phyloP scores from a whole-genome alignment of 192 early-diverging fungal genomes.

The Gigaspora rosea region DNA sequence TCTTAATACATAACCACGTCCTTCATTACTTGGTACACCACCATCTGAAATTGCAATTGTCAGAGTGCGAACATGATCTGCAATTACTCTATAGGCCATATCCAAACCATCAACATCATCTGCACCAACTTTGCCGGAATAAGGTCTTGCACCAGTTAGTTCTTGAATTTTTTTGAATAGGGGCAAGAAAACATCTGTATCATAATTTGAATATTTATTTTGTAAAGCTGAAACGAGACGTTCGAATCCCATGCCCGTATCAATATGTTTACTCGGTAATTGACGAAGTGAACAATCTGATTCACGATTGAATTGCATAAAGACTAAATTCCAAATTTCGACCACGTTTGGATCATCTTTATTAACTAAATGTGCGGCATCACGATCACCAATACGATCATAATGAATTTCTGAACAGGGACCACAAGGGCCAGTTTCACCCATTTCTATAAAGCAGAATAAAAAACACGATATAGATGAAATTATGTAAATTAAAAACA shows the following conservation, averaged over 20 bases:
- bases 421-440: constrained; percentile 95
- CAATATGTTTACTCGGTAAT: constrained; percentile 95
- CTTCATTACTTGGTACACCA: constrained; percentile 95
- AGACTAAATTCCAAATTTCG: constrained; percentile 99
- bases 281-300: constrained; percentile 80
- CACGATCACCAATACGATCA: constrained; percentile 93
- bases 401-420: constrained; percentile 98
- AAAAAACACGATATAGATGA: constrained; percentile 4
- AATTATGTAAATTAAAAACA: background rate
- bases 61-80: constrained; percentile 95
- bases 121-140: constrained; percentile 83
- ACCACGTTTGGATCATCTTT: constrained; percentile 96
- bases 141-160: constrained; percentile 81
- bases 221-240: constrained; percentile 94
- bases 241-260: constrained; percentile 97
- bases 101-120: constrained; percentile 95
- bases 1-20: constrained; percentile 96
- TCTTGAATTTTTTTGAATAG: constrained; percentile 83
- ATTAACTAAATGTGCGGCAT: constrained; percentile 89
- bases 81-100: constrained; percentile 97
- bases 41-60: constrained; percentile 97
- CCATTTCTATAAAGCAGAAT: constrained; percentile 75
- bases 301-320: constrained; percentile 99
- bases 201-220: constrained; percentile 95
- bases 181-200: constrained; percentile 90